These are phyloP conservation scores for Kwoniella dendrophila DNA, from an alignment of 768 basidiomycete genomes.

Conservation along the genomic window DNA sequence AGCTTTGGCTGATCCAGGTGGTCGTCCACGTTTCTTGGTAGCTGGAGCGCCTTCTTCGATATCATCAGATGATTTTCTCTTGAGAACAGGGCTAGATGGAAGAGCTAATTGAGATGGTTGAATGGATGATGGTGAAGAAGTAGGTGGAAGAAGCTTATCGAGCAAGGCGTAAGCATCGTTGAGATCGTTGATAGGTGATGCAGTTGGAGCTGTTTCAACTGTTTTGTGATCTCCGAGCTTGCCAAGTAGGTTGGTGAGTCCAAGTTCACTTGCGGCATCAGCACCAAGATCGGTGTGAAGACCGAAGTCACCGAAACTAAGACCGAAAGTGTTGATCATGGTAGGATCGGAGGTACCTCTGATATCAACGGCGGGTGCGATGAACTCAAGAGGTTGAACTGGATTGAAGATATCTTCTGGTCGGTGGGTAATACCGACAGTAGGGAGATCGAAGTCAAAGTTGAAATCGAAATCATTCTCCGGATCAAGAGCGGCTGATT, in stretches of 20 bases:
- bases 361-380: slow-evolving; percentile 9
- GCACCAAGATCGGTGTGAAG: slow-evolving; percentile 28
- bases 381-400: slow-evolving; percentile 4
- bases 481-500: slow-evolving; percentile 37
- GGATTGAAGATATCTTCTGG: slow-evolving; percentile 16
- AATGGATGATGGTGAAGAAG: slow-evolving; percentile 19
- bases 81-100: slow-evolving; percentile 21
- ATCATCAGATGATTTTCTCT: slow-evolving; percentile 35
- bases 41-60: slow-evolving; percentile 15
- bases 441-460: slow-evolving; percentile 24
- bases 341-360: slow-evolving; percentile 33
- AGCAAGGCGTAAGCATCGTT: slow-evolving; percentile 21
- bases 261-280: slow-evolving; percentile 33
- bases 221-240: slow-evolving; percentile 10
- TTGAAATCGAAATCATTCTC: slow-evolving; percentile 34
- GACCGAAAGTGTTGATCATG: slow-evolving; percentile 40
- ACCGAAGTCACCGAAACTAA: slow-evolving; percentile 34
- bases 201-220: neutral
- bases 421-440: slow-evolving; percentile 28
- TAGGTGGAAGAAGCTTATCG: slow-evolving; percentile 19
- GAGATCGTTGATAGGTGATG: slow-evolving; percentile 9
- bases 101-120: slow-evolving; percentile 18
- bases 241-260: slow-evolving; percentile 29
- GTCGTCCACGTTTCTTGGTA: slow-evolving; percentile 32
- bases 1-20: slow-evolving; percentile 23